Base-by-base conservation (phyloP, 2,329 filamentous ascomycete genomes). In the Arthrobotrys iridis region DNA sequence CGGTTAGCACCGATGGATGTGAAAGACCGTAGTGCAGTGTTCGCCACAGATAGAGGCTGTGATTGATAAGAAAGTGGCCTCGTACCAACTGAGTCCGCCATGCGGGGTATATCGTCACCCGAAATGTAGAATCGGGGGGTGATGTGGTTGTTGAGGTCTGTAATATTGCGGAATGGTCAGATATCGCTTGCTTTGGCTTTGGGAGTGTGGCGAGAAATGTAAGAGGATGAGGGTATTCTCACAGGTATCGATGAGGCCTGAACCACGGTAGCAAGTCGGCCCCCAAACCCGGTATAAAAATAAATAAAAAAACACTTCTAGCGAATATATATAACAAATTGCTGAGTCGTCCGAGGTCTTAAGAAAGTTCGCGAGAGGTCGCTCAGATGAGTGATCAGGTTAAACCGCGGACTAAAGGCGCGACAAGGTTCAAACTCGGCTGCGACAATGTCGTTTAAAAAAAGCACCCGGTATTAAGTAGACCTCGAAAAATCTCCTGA, bases 21-120 rank as follows among this genome's bases (percentile, higher is more conserved):
- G 30, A 35, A 33, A 18, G 46, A 26, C 45, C n/a, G n/a, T n/a
- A n/a, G n/a, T 22, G 45, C 18, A 10, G 33, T 37, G 26, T 30
- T 18, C 7, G 11, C 40, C 3, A 40, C 4, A 4, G 4, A 28
- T 26, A 30, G 37, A 30, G 37, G 37, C 20, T 22, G 11, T 4
- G 37, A 20, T 33, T 37, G 46, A 28, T 33, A 10, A 35, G 28
- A 26, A n/a, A 15, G 26, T 20, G 5, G 33, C 8, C 1, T 50
- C 57, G 30, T 75, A 75, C 71, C 71, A 57, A 75, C 71, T 33
- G 71, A 75, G 64, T 75, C 71, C 40, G 71, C 71, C 71, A 75
- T 75, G 63, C 71, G 71, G 45, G 52, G 59, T 50, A 20, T 52
- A 50, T 13, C 10, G 15, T 58, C n/a, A 66, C 28, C 15, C 8